These are phyloP conservation scores for Coemansia sp. DNA, from an alignment of 192 early-diverging fungal species.

Conservation along the genomic window DNA sequence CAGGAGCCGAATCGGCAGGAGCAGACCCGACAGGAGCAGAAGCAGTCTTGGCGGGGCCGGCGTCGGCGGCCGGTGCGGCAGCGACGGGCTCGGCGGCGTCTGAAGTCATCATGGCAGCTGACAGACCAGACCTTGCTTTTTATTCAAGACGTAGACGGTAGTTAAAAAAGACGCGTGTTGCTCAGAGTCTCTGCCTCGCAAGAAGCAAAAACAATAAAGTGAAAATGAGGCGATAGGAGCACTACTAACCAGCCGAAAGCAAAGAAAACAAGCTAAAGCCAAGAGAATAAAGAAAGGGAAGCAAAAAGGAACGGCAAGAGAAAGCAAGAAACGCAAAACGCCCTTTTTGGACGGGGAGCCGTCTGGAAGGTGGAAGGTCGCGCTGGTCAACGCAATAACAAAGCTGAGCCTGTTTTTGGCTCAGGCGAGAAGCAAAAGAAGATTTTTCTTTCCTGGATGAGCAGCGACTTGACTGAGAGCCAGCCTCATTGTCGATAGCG, in stretches of 20 bases:
- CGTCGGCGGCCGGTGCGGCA: background rate
- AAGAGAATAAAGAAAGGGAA: background rate
- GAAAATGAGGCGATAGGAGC: background rate
- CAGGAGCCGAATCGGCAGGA: background rate
- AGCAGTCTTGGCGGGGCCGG: background rate
- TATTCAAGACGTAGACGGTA: background rate
- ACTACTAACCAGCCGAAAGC: background rate
- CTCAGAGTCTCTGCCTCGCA: background rate
- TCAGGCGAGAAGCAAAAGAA: background rate
- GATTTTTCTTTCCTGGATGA: background rate
- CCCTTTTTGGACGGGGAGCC: background rate
- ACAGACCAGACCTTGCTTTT: background rate
- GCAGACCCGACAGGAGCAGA: background rate
- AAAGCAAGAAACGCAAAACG: too few relatives aligned
- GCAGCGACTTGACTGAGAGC: background rate
- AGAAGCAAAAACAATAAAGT: background rate
- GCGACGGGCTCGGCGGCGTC: conserved; percentile 15
- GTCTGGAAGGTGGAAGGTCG: background rate
- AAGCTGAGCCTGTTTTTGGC: background rate
- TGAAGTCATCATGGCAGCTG: conserved; percentile 13
- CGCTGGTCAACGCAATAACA: background rate
- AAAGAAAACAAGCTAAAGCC: conserved; percentile 1
- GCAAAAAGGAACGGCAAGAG: background rate
- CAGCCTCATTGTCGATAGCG: background rate
- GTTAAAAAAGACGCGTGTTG: background rate